Base-by-base conservation (phyloP, 164 flowering plant species). In the Nymphaea colorata region DNA sequence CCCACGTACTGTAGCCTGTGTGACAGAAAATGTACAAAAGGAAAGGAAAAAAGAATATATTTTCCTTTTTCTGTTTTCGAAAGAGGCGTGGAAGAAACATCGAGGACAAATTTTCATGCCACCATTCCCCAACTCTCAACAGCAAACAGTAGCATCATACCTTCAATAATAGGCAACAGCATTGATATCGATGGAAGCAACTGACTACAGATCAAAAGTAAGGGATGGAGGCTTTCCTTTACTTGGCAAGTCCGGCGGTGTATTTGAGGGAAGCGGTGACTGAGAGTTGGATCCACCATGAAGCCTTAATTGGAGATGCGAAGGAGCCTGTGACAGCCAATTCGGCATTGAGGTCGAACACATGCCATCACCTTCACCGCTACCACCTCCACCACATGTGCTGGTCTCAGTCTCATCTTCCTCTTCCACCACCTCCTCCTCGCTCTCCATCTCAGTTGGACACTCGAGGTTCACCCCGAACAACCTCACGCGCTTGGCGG, bases 401-500 rank as follows among this genome's bases (percentile, higher is more conserved):
- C 57, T 51, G 14, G 8, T 51, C 68, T 17, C n/a, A 6, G 4
- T 18, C 68, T n/a, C 41, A 41, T 14, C 66, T 12, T 18, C 62
- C 15, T 66, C 63, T 12, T 66, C 55, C 6, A 4, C 17, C 6
- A 60, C 83, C 5, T 66, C 55, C 6, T 10, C 17, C 6, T 66
- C 83, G 5, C 78, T 77, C 3, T 78, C 72, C 36, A 78, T 83
- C n/a, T 79, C 68, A 5, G 75, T 80, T 64, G 92, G 88, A 69
- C 93, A 90, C 14, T 88, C 98, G 81, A 93, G 81, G 81, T 88
- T 87, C 45, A 90, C 98, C 0, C 98, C 98, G 65, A 93, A 93
- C 65, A 93, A 79, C 86, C 98, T 82, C 3, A 89, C 70, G 63
- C 85, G 66, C 79, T 85, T 88, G 3, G 81, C 82, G 25, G 85